A percentile compares a stretch with the other conserved stretches of the same genome.
Conservation (phyloP, 2,329 filamentous ascomycete species). For the Blastomyces parvus region DNA sequence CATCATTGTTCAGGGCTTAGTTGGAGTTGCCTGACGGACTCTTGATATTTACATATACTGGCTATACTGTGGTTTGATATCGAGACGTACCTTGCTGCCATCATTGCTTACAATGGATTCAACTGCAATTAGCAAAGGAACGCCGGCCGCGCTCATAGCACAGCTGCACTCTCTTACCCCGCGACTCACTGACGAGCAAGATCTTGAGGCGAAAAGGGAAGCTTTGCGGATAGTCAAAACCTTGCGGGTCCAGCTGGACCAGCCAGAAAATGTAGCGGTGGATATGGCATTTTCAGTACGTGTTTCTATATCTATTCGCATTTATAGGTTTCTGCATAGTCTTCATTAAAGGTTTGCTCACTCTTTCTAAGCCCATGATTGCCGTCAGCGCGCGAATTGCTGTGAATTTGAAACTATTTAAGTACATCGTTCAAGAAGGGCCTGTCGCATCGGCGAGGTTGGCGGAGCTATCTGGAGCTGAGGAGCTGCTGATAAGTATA, state of each 20-base stretch:
- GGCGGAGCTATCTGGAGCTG: conserved; percentile 7
- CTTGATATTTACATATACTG: not conserved
- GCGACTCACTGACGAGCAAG: not conserved
- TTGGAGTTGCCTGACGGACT: not conserved
- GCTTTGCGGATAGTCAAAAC: not conserved
- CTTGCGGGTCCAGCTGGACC: conserved; percentile 3
- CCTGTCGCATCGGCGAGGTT: conserved; percentile 5
- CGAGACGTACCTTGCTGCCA: not conserved
- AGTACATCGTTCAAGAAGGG: conserved; percentile 6
- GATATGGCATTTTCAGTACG: conserved; percentile 8
- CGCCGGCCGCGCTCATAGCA: not conserved
- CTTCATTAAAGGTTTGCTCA: conserved; percentile 2
- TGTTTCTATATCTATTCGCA: not conserved
- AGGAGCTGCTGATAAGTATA: conserved; percentile 8
- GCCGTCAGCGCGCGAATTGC: conserved; percentile 8
- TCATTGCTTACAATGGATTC: not conserved
- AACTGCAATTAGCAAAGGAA: not conserved
- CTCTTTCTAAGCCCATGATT: conserved; percentile 4
- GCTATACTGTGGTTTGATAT: not conserved
- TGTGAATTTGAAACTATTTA: conserved; percentile 7
- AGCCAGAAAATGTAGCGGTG: conserved; percentile 7
- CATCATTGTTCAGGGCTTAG: not conserved
- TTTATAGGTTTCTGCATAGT: no score
- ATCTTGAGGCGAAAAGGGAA: not conserved
- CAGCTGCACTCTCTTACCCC: not conserved